These are phyloP conservation scores for Teratosphaeria gauchensis DNA, from an alignment of 2,329 filamentous ascomycete genomes.

Conservation along the genomic window DNA sequence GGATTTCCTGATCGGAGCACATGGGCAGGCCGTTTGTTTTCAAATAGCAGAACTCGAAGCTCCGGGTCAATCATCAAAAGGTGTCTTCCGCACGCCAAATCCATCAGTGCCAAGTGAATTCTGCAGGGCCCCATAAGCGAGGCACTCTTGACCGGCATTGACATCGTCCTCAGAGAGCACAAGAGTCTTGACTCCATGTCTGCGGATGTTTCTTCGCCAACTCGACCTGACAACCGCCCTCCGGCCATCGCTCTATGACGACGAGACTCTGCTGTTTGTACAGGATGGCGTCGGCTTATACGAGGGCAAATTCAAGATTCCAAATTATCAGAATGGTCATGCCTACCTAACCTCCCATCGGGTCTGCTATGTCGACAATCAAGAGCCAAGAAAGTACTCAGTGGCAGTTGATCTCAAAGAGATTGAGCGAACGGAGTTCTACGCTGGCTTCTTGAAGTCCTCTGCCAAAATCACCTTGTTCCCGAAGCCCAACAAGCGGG, in stretches of 20 bases:
- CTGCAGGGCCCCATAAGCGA: neutral
- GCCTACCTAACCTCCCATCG: constrained; percentile 94
- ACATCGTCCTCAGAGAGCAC: neutral
- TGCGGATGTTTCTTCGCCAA: constrained; percentile 87
- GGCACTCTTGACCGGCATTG: neutral
- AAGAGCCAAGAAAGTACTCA: constrained; percentile 74
- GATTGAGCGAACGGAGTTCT: constrained; percentile 83
- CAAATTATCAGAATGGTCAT: constrained; percentile 88
- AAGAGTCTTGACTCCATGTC: constrained; percentile 35
- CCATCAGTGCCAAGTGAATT: neutral
- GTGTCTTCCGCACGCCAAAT: neutral
- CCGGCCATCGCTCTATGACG: constrained; percentile 80
- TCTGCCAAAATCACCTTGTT: constrained; percentile 86
- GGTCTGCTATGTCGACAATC: constrained; percentile 86
- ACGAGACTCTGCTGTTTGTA: constrained; percentile 91
- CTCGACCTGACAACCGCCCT: constrained; percentile 94
- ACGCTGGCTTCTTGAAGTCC: constrained; percentile 88
- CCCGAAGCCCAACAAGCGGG: constrained; percentile 66
- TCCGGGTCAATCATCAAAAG: neutral
- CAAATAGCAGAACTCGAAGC: neutral
- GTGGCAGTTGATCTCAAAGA: constrained; percentile 81
- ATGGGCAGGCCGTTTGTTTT: no score
- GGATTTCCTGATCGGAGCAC: no score
- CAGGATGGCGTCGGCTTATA: constrained; percentile 96
- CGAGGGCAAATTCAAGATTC: constrained; percentile 94